Base-by-base conservation (phyloP, 371 early-diverging fungal species). In the Mortierella sp. region DNA sequence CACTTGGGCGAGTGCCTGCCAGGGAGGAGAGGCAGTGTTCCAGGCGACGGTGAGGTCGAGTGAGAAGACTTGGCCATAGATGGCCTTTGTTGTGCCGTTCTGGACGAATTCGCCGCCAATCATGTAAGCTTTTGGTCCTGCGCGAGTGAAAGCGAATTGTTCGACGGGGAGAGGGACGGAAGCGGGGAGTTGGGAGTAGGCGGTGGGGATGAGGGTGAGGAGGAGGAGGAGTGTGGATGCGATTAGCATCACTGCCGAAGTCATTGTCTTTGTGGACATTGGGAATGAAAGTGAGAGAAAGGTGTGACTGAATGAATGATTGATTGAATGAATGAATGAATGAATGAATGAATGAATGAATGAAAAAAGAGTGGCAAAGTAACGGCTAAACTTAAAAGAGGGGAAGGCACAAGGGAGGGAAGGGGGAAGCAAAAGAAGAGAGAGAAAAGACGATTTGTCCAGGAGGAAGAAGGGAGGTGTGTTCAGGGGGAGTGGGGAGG, bases 41-140 rank as follows among this genome's bases (percentile, higher is more conserved):
- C 84, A 84, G 60, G 35, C 32, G 4, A 32, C 65, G 5, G 84
- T 65, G 46, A 84, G 81, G 74, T 84, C 84, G 35, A 84, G 76
- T 3, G 81, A 51, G 24, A 49, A 80, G 24, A 75, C 58, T 21
- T 84, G 84, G 10, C 21, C 46, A 4, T 55, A 43, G 29, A 16
- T 44, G 11, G 0, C 60, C 7, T 27, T 51, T 43, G 11, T 21
- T 0, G 29, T 38, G 51, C 54, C 32, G 43, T 79, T 76, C 27
- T 14, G 24, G 1, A 12, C 48, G 27, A 24, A 32, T 38, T 51
- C 41, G 55, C 83, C 83, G 5, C 83, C 83, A 1, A 79, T 63
- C 35, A 83, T 58, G 12, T 76, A 77, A 3, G 79, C 72, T 32
- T 83, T 83, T 6, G 76, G 54, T 58, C 83, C 83, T 2, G 72